Percentiles rank a stretch among this genome's conserved stretches.
Evolutionary conservation across 345 rosid genomes (phyloP).

Genomic region (Excoecaria cochinchinensis): DNA sequence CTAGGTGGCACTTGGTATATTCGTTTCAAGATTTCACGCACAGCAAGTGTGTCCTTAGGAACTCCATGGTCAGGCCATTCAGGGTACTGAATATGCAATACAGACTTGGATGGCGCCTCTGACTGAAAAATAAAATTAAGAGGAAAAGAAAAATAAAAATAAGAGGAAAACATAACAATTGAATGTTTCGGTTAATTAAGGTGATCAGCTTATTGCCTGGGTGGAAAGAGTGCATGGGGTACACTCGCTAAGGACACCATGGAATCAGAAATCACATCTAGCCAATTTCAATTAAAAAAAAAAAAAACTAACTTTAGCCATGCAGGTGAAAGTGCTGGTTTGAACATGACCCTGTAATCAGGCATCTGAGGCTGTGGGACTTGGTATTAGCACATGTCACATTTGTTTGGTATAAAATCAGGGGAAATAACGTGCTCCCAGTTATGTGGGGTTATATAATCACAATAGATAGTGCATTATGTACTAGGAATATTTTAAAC

Average conservation of each 20-base stretch:
- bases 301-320: background rate
- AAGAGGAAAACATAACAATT: background rate
- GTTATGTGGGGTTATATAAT: background rate
- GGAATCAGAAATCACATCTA: background rate
- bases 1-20: conserved; percentile 51
- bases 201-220: background rate
- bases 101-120: conserved; percentile 59
- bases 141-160: background rate
- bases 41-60: conserved; percentile 66
- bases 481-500: background rate
- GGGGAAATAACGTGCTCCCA: background rate
- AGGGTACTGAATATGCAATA: conserved; percentile 80
- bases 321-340: background rate
- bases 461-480: background rate
- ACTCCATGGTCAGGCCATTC: conserved; percentile 99
- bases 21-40: conserved; percentile 78
- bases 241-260: background rate
- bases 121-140: conserved; percentile 42
- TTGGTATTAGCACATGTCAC: too few species aligned
- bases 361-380: background rate
- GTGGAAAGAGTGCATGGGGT: background rate
- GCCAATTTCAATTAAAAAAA: too few species aligned
- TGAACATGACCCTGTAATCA: background rate
- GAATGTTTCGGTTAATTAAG: background rate
- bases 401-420: background rate